Conservation (phyloP, 73 alveolate genomes). For the Paramecium sonneborni region DNA sequence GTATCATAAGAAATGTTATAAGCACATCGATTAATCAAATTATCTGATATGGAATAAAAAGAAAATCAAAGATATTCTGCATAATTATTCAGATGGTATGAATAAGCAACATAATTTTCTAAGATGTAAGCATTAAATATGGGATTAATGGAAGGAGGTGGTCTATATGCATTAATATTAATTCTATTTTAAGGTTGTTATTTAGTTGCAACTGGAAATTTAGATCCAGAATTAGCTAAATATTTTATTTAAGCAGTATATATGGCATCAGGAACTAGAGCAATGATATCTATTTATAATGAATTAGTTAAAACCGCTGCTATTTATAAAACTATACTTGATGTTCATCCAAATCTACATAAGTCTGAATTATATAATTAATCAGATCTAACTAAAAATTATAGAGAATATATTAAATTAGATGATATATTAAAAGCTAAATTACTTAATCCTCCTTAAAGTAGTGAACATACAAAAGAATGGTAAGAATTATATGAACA, state of each 20-base stretch:
- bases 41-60: constrained; percentile 30
- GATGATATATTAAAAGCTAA: background rate
- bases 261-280: constrained; percentile 54
- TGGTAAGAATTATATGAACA: background rate
- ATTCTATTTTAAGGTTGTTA: constrained; percentile 49
- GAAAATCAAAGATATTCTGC: constrained; percentile 41
- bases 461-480: background rate
- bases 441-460: constrained; percentile 13
- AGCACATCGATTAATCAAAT: constrained; percentile 43
- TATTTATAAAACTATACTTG: constrained; percentile 37
- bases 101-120: constrained; percentile 45
- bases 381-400: background rate
- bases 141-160: constrained; percentile 61
- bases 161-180: constrained; percentile 32
- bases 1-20: constrained; percentile 7
- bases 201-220: constrained; percentile 40
- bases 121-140: constrained; percentile 35
- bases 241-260: constrained; percentile 50
- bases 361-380: background rate
- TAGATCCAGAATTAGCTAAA: constrained; percentile 53
- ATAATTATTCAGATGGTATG: constrained; percentile 41
- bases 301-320: constrained; percentile 63
- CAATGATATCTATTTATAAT: constrained; percentile 17
- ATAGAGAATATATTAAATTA: background rate
- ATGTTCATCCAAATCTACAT: constrained; percentile 9